Evolutionary conservation across 306 rosid species (phyloP).

Genomic region (Parietaria judaica): DNA sequence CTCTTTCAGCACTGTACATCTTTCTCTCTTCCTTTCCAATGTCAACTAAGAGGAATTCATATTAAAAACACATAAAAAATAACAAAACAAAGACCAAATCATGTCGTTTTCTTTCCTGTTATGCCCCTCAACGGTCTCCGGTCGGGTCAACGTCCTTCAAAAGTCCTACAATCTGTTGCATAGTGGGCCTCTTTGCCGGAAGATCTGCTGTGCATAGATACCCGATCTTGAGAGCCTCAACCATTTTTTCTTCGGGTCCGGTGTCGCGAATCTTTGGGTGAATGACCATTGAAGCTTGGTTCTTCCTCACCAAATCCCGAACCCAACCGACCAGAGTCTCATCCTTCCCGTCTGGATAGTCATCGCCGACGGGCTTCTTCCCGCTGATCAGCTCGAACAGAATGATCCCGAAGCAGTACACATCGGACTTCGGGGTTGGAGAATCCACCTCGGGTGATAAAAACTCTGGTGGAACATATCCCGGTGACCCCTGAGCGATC

Average conservation of each 20-base stretch:
- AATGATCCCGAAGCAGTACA: slow-evolving; percentile 86
- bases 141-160: slow-evolving; percentile 81
- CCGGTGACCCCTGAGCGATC: slow-evolving; percentile 61
- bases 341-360: slow-evolving; percentile 68
- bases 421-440: slow-evolving; percentile 84
- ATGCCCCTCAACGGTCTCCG: slow-evolving; percentile 27
- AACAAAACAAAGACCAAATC: slow-evolving; percentile 11
- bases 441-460: slow-evolving; percentile 45
- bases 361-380: slow-evolving; percentile 82
- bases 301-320: slow-evolving; percentile 69
- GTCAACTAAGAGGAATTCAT: slow-evolving; percentile 24
- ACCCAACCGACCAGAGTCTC: slow-evolving; percentile 83
- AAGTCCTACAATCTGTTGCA: slow-evolving; percentile 99
- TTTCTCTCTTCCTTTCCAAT: slow-evolving; percentile 19
- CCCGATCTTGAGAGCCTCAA: slow-evolving; percentile 87
- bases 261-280: slow-evolving; percentile 70
- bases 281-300: slow-evolving; percentile 51
- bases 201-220: slow-evolving; percentile 94
- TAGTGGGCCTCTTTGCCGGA: slow-evolving; percentile 87
- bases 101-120: slow-evolving; percentile 6
- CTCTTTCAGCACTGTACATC: slow-evolving; percentile 35
- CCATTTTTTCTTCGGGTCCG: slow-evolving; percentile 61
- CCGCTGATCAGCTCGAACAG: slow-evolving; percentile 82
- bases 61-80: slow-evolving; percentile 15
- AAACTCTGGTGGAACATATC: slow-evolving; percentile 87